Base-by-base conservation (phyloP, 2,329 filamentous ascomycete genomes). In the Aureobasidium pullulans region DNA sequence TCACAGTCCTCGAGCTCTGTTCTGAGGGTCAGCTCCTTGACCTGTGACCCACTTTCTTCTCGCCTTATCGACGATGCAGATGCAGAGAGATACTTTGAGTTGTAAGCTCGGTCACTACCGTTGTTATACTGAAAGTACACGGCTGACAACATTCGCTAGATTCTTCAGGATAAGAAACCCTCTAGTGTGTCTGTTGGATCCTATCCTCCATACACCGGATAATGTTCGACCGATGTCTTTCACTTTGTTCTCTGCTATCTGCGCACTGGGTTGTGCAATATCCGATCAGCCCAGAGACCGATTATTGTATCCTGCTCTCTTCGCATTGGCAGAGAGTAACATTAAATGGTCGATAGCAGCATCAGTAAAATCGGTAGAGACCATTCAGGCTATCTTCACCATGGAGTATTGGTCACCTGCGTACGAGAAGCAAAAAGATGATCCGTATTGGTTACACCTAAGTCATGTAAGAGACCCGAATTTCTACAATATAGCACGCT, bases 311-410 rank as follows among this genome's bases (percentile, higher is more conserved):
- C 52, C 52, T 28, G 23, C 39, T 44, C 40, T 56, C 6, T 29
- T 44, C 32, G 52, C 40, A 13, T 16, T 56, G 36, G 52, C 52
- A 10, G 39, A 56, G 7, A 34, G 39, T 13, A 56, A 56, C 31
- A 56, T 56, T 40, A 56, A 31, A 36, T 56, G 52, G 52, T 56
- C 52, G 28, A 56, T 56, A 28, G 52, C 52, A 36, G 28, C 31
- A 13, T 56, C 52, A n/a, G 52, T 56, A 4, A 56, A 56, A 28
- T 56, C 52, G 2, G 40, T 56, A 6, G 52, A 56, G 16, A 56
- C 52, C 6, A 36, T 56, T 1, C 52, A 56, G 3, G 52, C 52
- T 0, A 43, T 56, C 13, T 43, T 56, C 7, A 43, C 40, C 16
- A 43, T 56, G 39, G 52, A 43, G 23, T 56, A 56, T 31, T 56